Base-by-base conservation (phyloP, 2,329 filamentous ascomycete genomes). In the Diaporthe capsici region DNA sequence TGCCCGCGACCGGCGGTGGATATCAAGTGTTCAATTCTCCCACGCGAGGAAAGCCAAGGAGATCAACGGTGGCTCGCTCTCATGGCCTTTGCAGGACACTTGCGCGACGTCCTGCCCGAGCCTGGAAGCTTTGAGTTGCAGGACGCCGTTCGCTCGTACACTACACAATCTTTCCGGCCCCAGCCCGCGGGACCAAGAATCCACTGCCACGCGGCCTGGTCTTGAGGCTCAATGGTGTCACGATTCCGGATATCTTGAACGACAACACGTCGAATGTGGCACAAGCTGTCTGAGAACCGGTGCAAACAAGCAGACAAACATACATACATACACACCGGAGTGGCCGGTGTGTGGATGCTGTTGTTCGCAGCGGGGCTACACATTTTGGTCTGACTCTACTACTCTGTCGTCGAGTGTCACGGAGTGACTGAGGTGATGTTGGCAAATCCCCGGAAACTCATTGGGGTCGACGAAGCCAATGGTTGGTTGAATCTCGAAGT, bases 141-240 rank as follows among this genome's bases (percentile, higher is more conserved):
- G 39, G 47, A 13, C 65, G 49, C 34, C 49, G n/a, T 25, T 28
- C 49, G n/a, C 31, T 20, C 12, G 3, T 20, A 34, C 49, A 25
- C 51, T 58, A 37, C 67, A 47, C 51, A 37, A 34, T n/a, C 31
- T 22, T 31, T 28, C 44, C 17, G 31, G 7, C 44, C n/a, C 5
- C 20, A 51, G 44, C 34, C 44, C 17, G 57, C 39, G 34, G 53
- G 28, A 49, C 31, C 34, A 72, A 63, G n/a, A 28, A 31, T 42
- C 57, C 34, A 7, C 67, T 37, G 37, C 25, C 47, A 42, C 20
- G n/a, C 28, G 61, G 31, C 10, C 20, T 20, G 12, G 44, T 8
- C 10, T n/a, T 47, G 61, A 68, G 44, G 31, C 28, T 68, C 44
- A 68, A 31, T 53, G 15, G 22, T 68, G 63, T 37, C n/a, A 53